Conservation (phyloP, 2,329 filamentous ascomycete genomes). For the Penicillium oxalicum region DNA sequence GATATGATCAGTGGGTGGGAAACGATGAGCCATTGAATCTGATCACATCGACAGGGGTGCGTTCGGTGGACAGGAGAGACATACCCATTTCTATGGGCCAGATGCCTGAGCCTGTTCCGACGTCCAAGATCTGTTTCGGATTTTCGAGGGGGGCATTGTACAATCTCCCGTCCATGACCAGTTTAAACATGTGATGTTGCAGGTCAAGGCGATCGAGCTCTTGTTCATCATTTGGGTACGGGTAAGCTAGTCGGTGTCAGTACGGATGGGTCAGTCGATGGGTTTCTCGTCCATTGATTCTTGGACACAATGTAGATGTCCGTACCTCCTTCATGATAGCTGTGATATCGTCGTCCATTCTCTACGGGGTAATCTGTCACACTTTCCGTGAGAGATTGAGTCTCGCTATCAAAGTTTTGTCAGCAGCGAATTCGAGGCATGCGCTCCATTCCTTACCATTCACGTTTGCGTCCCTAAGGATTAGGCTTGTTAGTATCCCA, state of each 20-base stretch:
- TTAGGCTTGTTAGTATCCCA: constrained; percentile 12
- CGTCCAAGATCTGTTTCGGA: constrained; percentile 49
- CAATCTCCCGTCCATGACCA: constrained; percentile 42
- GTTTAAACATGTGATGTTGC: constrained; percentile 50
- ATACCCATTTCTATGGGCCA: constrained; percentile 64
- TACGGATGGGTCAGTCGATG: too few relatives aligned
- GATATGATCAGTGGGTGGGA: constrained; percentile 9
- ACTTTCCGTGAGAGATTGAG: constrained; percentile 39
- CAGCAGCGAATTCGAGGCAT: constrained; percentile 4
- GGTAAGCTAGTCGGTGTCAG: constrained; percentile 27
- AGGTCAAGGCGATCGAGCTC: constrained; percentile 53
- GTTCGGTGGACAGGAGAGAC: constrained; percentile 5
- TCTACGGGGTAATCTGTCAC: constrained; percentile 41
- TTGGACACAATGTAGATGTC: too few relatives aligned
- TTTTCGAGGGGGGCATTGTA: constrained; percentile 44
- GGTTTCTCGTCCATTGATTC: too few relatives aligned
- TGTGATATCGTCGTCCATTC: constrained; percentile 41
- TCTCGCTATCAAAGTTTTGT: constrained; percentile 28
- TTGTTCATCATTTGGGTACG: constrained; percentile 49
- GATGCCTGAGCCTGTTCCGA: constrained; percentile 58
- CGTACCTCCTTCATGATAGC: constrained; percentile 41
- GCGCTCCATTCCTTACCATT: constrained; percentile 25
- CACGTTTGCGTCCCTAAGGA: constrained; percentile 21
- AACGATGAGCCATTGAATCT: constrained; percentile 8
- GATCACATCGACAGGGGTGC: constrained; percentile 1